phyloP scores from a whole-genome alignment of 768 basidiomycete genomes.

The Cystobasidium onofrii region DNA sequence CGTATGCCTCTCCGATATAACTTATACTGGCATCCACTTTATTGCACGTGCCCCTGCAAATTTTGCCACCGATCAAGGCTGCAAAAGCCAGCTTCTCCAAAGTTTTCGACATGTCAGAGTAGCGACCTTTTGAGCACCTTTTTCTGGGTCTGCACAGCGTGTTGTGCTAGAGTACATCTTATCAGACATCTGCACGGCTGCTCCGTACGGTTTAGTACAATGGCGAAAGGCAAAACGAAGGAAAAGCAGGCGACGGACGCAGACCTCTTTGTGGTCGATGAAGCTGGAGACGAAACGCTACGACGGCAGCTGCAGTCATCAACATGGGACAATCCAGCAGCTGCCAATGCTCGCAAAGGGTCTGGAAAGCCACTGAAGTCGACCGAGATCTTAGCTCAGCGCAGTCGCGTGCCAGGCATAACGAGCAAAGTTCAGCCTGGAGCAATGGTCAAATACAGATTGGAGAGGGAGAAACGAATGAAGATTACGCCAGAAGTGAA shows the following conservation, averaged over 20 bases:
- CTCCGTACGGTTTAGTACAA: background rate
- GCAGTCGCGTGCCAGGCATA: constrained; percentile 35
- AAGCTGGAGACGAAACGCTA: constrained; percentile 21
- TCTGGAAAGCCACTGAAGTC: constrained; percentile 36
- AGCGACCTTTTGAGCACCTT: background rate
- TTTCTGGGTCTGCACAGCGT: background rate
- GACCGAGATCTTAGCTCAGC: constrained; percentile 39
- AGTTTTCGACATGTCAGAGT: background rate
- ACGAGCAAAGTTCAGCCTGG: constrained; percentile 19
- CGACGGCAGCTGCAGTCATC: constrained; percentile 17
- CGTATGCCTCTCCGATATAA: too few species aligned
- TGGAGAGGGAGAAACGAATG: constrained; percentile 38
- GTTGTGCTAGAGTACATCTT: background rate
- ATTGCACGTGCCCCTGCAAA: background rate
- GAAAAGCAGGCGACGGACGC: constrained; percentile 21
- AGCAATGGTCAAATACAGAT: constrained; percentile 24
- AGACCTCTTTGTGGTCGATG: constrained; percentile 27
- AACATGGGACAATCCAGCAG: constrained; percentile 29
- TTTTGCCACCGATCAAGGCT: background rate
- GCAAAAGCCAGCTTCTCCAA: background rate
- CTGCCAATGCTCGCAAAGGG: constrained; percentile 16
- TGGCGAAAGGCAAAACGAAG: constrained; percentile 25
- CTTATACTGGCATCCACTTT: background rate
- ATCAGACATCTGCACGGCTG: background rate
- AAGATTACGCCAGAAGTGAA: constrained; percentile 32